Base-by-base conservation (phyloP, 331 rosid species). In the Cucumis variabilis region DNA sequence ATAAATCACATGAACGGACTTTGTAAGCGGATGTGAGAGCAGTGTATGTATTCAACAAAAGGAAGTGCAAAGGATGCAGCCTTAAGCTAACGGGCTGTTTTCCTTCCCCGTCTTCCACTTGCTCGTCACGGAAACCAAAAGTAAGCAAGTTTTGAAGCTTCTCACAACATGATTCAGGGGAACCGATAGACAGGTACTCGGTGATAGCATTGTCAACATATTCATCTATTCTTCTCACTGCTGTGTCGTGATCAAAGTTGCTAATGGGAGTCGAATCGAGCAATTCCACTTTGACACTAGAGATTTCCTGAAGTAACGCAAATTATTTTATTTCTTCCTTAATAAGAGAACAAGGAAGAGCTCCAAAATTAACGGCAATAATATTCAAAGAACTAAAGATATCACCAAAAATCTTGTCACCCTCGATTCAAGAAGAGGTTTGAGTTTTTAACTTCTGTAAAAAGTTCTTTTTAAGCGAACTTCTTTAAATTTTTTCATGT, bases 21-120 rank as follows among this genome's bases (percentile, higher is more conserved):
- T 88, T 91, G 89, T 94, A 96, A 8, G 92, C 96, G 11, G 98
- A 96, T 88, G 96, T 91, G 33, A 94, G 91, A 76, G 93, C 88
- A 33, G 98, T 93, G 89, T 93, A 96, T 0, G 92, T 93, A 78
- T 91, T 92, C 55, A 96, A 86, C 53, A 94, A 94, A 19, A 92
- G 94, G 88, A 93, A 86, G 85, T 93, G 90, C 46, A 93, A 90
- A 85, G 96, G 98, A 79, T 90, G 91, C 95, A 96, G 87, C 92
- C 83, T 87, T 62, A 92, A 88, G 86, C 75, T 89, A 21, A n/a
- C 67, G 75, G 53, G 83, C 50, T 89, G 41, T 74, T 83, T 90
- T 90, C 30, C 92, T 63, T 90, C 88, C 13, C 71, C 75, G 13
- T 67, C 86, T 83, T 91, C 93, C 11, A 63, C 77, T 55, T 88